Evolutionary conservation across 202 grass and related monocot genomes (phyloP), one percentile per base, ranked within the genome.

Genomic region (Schoenoplectus triqueter): DNA sequence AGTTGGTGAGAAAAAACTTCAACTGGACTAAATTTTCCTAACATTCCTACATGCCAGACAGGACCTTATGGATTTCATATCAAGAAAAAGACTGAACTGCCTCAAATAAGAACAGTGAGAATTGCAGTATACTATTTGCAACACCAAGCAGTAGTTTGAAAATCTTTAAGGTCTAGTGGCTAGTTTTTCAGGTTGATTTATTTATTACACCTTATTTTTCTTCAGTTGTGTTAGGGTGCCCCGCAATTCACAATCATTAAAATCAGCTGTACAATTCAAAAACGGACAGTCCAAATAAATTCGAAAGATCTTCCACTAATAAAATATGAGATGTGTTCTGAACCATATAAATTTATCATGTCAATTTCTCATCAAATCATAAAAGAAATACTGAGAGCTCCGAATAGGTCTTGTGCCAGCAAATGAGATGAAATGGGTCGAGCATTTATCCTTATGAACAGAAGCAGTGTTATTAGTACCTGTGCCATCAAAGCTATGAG

Each of bases 401-500:
- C 54, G 5, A 64, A 64, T 21, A 64, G 60, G 17, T 64, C 59
- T 0, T 18, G 17, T 8, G 14, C 61, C n/a, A 64, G 18, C 8
- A 5, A 82, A 46, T 49, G 79, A 82, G 22, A 82, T 44, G 10
- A 52, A 71, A 45, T 87, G 39, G 4, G 13, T 73, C 22, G 69
- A 68, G 61, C 51, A 69, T 44, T 44, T 45, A 69, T 45, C 40
- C 66, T 69, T 6, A 42, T 15, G 3, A 5, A 40, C 80, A 47
- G 17, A 83, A 67, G 7, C n/a, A 22, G 75, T 14, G 31, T 69
- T 62, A 73, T 56, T 49, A 80, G 69, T 95, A 98, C 95, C 91
- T 98, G 92, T 51, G 95, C 95, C 92, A 98, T 98, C 17, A 98
- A 83, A 85, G 89, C 89, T 87, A 98, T 93, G 20, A 98, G 85